Base-by-base conservation (phyloP, 495 filamentous ascomycete genomes). In the Polyplosphaeria fusca region DNA sequence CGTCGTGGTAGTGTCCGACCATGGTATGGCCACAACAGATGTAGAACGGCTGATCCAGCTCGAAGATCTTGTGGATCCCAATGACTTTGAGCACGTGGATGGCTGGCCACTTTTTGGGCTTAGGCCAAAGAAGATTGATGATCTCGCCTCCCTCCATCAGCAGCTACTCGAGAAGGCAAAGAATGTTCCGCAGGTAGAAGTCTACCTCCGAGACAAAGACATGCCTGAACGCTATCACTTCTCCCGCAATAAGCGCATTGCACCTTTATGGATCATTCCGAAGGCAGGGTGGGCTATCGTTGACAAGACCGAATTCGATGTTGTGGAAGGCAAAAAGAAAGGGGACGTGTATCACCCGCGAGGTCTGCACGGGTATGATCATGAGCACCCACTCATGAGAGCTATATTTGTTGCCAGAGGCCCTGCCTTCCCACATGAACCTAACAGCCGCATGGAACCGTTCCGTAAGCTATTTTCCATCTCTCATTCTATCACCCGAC, bases 1-100 rank as follows among this genome's bases (percentile, higher is more conserved):
- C 60, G 79, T 99, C n/a, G 82, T 99, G 28, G 80, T 99, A n/a
- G 91, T 99, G 14, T 95, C 89, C 11, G 93, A 99, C 70, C 93
- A 99, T 64, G 93, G 93, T 19, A 99, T 99, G 93, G 92, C 92
- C 3, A 92, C 88, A 1, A 96, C 93, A 0, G 85, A 88, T 30
- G 82, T 78, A 0, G 77, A 83, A 16, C 82, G 92, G n/a, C 73
- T 96, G 35, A 80, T 99, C 22, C 93, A 97, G 68, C 73, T 97
- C n/a, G 93, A 99, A 58, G 90, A 96, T 67, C 64, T 95, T 2
- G 78, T 97, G 26, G 87, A 95, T 61, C 72, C 86, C 0, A 69
- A 70, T 40, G 77, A 86, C 47, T 82, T 95, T 20, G 85, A 85
- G 52, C 90, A 91, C 62, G 86, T 86, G 7, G 93, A 99, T 64